A percentile compares a stretch with the other conserved stretches of the same genome.
Evolutionary conservation across 2,329 filamentous ascomycete species (phyloP).

Genomic region (Epicoccum nigrum): DNA sequence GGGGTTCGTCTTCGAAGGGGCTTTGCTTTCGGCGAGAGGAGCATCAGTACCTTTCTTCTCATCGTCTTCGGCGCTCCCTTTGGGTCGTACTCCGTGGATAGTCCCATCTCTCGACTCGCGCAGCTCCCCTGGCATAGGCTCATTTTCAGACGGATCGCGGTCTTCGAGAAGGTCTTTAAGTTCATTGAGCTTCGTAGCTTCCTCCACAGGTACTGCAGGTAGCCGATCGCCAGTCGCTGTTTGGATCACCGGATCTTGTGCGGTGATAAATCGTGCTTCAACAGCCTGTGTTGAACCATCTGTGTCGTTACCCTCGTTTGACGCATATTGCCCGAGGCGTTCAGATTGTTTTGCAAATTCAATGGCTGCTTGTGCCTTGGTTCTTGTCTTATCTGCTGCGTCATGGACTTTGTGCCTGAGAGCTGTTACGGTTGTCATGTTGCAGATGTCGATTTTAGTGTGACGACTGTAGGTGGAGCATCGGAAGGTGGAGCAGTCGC

Average conservation of each 20-base stretch:
- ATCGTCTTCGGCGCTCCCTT: slow-evolving; percentile 46
- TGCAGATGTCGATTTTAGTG: slow-evolving; percentile 21
- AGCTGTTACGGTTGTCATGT: slow-evolving; percentile 32
- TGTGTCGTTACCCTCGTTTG: slow-evolving; percentile 48
- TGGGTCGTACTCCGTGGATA: slow-evolving; percentile 45
- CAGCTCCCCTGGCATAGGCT: slow-evolving; percentile 34
- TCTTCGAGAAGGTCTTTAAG: slow-evolving; percentile 60
- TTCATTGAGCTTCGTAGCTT: slow-evolving; percentile 73
- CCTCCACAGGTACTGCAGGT: slow-evolving; percentile 71
- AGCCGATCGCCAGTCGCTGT: slow-evolving; percentile 70
- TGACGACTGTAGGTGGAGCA: slow-evolving; percentile 31
- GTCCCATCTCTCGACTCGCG: slow-evolving; percentile 53
- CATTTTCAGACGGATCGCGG: slow-evolving; percentile 40
- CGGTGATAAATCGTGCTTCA: slow-evolving; percentile 67
- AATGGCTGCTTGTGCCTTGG: slow-evolving; percentile 52
- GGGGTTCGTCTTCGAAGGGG: slow-evolving; percentile 74
- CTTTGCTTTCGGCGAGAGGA: slow-evolving; percentile 53
- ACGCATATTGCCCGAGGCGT: slow-evolving; percentile 51
- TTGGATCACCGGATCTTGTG: slow-evolving; percentile 73
- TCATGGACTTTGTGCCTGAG: slow-evolving; percentile 29
- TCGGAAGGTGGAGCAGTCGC: slow-evolving; percentile 20
- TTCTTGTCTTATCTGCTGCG: slow-evolving; percentile 29
- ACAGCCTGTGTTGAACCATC: slow-evolving; percentile 61
- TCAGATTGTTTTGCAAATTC: slow-evolving; percentile 67
- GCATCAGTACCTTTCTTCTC: slow-evolving; percentile 46